Conservation (phyloP, 148 eudicot genomes). For the Vaccinium vitisidaea region DNA sequence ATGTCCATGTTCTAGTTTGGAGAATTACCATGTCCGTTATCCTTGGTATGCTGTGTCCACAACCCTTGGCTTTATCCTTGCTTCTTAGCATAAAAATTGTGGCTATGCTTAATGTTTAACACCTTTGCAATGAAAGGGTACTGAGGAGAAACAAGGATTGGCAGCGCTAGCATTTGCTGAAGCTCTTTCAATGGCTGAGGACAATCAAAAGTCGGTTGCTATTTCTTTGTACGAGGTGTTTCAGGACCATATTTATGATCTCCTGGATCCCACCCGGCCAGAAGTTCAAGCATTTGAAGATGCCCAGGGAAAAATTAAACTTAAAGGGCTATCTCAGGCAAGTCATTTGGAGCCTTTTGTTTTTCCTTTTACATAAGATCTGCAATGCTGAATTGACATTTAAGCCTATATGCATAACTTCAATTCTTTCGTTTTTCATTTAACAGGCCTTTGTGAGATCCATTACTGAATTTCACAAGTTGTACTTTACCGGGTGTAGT, state of each 20-base stretch:
- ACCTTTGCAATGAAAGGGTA: conserved; percentile 45
- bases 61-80: not conserved
- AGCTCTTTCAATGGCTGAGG: conserved; percentile 50
- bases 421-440: not conserved
- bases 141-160: conserved; percentile 63
- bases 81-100: not conserved
- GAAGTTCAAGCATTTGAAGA: conserved; percentile 74
- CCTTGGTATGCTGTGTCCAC: not conserved
- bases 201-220: conserved; percentile 41
- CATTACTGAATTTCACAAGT: conserved; percentile 47
- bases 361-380: not conserved
- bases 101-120: not conserved
- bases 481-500: conserved; percentile 32
- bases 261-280: conserved; percentile 49
- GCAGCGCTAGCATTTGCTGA: conserved; percentile 46
- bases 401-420: not conserved
- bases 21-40: not conserved
- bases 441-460: conserved; percentile 60
- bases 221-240: conserved; percentile 70
- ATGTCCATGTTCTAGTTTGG: not conserved
- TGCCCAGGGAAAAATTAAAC: conserved; percentile 62
- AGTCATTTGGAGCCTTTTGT: conserved; percentile 13
- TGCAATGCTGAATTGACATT: not conserved
- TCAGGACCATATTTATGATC: conserved; percentile 68
- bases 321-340: conserved; percentile 89